phyloP scores from a whole-genome alignment of 1,284 basidiomycete genomes.

The Pulveroboletus sp. region DNA sequence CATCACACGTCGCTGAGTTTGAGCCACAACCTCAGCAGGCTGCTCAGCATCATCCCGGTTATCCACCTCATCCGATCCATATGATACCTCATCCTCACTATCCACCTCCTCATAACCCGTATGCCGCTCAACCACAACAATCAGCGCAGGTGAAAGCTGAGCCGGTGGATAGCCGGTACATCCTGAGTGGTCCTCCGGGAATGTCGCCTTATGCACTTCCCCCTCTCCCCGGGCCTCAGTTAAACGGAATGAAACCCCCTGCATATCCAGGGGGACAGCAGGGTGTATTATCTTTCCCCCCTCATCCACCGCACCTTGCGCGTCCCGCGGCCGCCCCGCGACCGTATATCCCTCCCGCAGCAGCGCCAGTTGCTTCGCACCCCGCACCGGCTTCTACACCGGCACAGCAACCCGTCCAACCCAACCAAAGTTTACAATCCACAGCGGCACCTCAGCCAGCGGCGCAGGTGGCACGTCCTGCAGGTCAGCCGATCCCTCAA shows the following conservation, averaged over 20 bases:
- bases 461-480: constrained; percentile 19
- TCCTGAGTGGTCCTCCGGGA: constrained; percentile 47
- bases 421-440: constrained; percentile 16
- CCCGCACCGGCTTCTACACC: constrained; percentile 17
- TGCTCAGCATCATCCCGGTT: constrained; percentile 49
- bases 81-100: constrained; percentile 52
- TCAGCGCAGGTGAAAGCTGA: constrained; percentile 62
- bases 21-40: constrained; percentile 55
- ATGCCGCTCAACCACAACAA: constrained; percentile 41
- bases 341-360: constrained; percentile 25
- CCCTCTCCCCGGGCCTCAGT: constrained; percentile 62
- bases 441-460: constrained; percentile 13
- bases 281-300: constrained; percentile 55
- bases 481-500: constrained; percentile 60
- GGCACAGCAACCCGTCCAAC: constrained; percentile 16
- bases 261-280: constrained; percentile 56
- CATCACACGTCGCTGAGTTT: constrained; percentile 93
- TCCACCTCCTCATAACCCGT: constrained; percentile 46
- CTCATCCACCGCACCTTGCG: constrained; percentile 46
- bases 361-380: constrained; percentile 14
- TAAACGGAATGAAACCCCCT: constrained; percentile 49
- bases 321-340: constrained; percentile 36
- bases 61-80: constrained; percentile 53
- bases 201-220: constrained; percentile 54
- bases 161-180: constrained; percentile 64